Evolutionary conservation across 2,329 filamentous ascomycete species (phyloP).

Genomic region (Microcyclospora pomicola): DNA sequence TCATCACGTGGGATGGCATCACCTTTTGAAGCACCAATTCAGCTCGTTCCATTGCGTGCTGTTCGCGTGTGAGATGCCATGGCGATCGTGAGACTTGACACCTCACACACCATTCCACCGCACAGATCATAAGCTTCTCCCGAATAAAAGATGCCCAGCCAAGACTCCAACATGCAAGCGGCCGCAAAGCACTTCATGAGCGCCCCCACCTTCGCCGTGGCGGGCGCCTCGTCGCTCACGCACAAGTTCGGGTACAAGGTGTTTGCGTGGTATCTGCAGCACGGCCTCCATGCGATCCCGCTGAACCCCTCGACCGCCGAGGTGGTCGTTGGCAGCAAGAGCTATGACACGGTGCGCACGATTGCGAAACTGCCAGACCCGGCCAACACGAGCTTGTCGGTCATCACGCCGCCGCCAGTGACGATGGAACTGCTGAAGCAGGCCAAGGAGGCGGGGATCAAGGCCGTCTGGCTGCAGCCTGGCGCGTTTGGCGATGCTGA

Average conservation of each 20-base stretch:
- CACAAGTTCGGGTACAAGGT: slow-evolving; percentile 84
- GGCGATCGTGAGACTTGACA: too few species aligned
- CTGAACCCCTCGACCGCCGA: slow-evolving; percentile 60
- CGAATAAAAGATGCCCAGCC: too few species aligned
- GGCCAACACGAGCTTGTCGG: slow-evolving; percentile 58
- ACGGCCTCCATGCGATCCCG: slow-evolving; percentile 63
- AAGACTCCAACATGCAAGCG: slow-evolving; percentile 42
- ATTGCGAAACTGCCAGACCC: slow-evolving; percentile 54
- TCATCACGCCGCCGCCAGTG: slow-evolving; percentile 73
- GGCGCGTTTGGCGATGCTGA: slow-evolving; percentile 72
- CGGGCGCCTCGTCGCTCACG: slow-evolving; percentile 74
- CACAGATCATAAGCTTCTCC: too few species aligned
- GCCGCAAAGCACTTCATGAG: slow-evolving; percentile 68
- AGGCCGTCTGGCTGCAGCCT: slow-evolving; percentile 78
- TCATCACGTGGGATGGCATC: too few species aligned
- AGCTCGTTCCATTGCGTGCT: too few species aligned
- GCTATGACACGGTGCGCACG: slow-evolving; percentile 51
- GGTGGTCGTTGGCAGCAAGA: slow-evolving; percentile 47
- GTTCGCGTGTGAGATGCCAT: too few species aligned
- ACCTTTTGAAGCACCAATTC: too few species aligned
- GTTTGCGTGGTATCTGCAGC: slow-evolving; percentile 74
- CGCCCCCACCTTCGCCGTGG: slow-evolving; percentile 69
- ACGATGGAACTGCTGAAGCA: slow-evolving; percentile 64
- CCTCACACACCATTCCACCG: too few species aligned
- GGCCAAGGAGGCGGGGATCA: slow-evolving; percentile 59